Percentiles rank a stretch among this genome's conserved stretches.
Conservation (phyloP, 2,329 filamentous ascomycete genomes). For the Dendryphion nanum region DNA sequence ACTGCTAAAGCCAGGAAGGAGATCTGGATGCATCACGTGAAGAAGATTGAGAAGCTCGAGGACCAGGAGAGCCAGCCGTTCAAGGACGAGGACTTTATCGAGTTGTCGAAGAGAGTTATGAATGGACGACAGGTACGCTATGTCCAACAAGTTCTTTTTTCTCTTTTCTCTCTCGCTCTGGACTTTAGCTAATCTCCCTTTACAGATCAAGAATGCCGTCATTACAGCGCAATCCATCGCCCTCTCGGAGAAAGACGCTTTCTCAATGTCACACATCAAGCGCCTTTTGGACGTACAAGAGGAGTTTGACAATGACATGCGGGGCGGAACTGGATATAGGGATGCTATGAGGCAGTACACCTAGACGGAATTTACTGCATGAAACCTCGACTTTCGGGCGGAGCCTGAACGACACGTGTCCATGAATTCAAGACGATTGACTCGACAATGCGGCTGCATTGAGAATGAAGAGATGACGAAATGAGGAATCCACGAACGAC, state of each 20-base stretch:
- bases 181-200: background rate
- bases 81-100: slow-evolving; percentile 64
- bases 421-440: too few species aligned
- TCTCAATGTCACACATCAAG: slow-evolving; percentile 77
- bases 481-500: too few species aligned
- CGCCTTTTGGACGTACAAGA: slow-evolving; percentile 82
- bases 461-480: too few species aligned
- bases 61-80: slow-evolving; percentile 50
- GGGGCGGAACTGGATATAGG: slow-evolving; percentile 74
- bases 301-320: slow-evolving; percentile 79
- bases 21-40: slow-evolving; percentile 83
- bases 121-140: slow-evolving; percentile 69
- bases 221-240: slow-evolving; percentile 80
- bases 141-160: slow-evolving; percentile 11
- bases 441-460: too few species aligned
- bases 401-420: too few species aligned
- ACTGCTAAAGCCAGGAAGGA: slow-evolving; percentile 69
- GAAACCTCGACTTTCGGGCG: too few species aligned
- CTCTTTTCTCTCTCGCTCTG: background rate
- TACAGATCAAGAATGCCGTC: slow-evolving; percentile 82
- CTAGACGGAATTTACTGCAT: too few species aligned
- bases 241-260: slow-evolving; percentile 67
- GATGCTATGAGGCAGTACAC: slow-evolving; percentile 84
- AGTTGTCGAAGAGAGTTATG: slow-evolving; percentile 65
- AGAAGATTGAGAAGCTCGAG: slow-evolving; percentile 58